Evolutionary conservation across 1,284 basidiomycete genomes (phyloP).

Genomic region (Malassezia globosa): DNA sequence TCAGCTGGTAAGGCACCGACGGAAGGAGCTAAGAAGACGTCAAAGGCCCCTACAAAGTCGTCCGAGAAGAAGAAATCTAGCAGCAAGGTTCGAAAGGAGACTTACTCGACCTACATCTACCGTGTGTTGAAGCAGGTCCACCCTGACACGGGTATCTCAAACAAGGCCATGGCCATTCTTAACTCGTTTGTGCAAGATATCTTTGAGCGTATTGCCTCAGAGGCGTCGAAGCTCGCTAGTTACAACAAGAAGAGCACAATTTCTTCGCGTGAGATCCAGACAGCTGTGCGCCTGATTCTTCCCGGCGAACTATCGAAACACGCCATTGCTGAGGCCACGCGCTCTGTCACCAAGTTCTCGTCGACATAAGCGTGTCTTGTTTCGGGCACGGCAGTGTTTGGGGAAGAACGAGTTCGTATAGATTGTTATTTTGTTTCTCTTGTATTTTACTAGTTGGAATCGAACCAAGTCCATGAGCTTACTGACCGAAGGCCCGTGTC

Average conservation of each 20-base stretch:
- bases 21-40: slow-evolving; percentile 57
- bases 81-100: slow-evolving; percentile 56
- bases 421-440: slow-evolving; percentile 8
- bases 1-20: slow-evolving; percentile 49
- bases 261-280: slow-evolving; percentile 49
- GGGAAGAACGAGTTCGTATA: slow-evolving; percentile 1
- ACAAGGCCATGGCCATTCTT: slow-evolving; percentile 50
- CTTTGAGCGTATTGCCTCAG: slow-evolving; percentile 49
- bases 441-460: slow-evolving; percentile 20
- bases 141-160: slow-evolving; percentile 50
- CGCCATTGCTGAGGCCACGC: slow-evolving; percentile 71
- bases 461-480: background rate
- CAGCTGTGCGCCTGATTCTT: slow-evolving; percentile 45
- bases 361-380: slow-evolving; percentile 50
- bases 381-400: background rate
- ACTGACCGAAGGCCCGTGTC: too few species aligned
- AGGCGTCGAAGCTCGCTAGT: slow-evolving; percentile 47
- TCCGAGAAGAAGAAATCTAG: slow-evolving; percentile 57
- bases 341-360: slow-evolving; percentile 55
- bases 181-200: slow-evolving; percentile 50
- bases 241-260: slow-evolving; percentile 49
- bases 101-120: slow-evolving; percentile 49
- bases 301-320: slow-evolving; percentile 65
- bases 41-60: slow-evolving; percentile 50
- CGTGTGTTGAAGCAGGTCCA: slow-evolving; percentile 56